A percentile compares a stretch with the other conserved stretches of the same genome.
Evolutionary conservation across 208 protist genomes (phyloP).

Genomic region (Angomonas ambiguus): DNA sequence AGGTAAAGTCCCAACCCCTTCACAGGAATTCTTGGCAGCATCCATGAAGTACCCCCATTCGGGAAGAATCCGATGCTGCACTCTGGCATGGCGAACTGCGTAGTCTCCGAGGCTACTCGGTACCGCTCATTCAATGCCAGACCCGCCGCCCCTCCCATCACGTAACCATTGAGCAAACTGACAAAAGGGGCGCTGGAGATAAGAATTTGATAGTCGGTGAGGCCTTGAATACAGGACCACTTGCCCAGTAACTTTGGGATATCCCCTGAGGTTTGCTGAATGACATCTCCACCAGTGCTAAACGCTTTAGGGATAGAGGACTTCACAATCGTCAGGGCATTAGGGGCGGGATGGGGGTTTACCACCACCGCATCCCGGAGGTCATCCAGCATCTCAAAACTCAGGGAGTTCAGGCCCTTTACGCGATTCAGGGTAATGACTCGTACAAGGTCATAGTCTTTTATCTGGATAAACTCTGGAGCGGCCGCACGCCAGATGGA

Average conservation of each 20-base stretch:
- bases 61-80: constrained; percentile 63
- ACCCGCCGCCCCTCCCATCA: constrained; percentile 74
- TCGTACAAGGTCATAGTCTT: constrained; percentile 27
- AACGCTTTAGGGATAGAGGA: constrained; percentile 23
- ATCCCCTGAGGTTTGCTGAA: constrained; percentile 19
- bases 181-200: constrained; percentile 23
- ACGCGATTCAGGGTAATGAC: constrained; percentile 33
- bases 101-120: constrained; percentile 57
- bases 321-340: constrained; percentile 15
- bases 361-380: constrained; percentile 17
- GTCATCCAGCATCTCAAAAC: constrained; percentile 23
- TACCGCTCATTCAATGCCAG: constrained; percentile 50
- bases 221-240: constrained; percentile 54
- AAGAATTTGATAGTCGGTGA: constrained; percentile 53
- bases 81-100: constrained; percentile 83
- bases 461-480: constrained; percentile 8
- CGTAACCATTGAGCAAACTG: constrained; percentile 56
- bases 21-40: constrained; percentile 30
- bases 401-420: constrained; percentile 31
- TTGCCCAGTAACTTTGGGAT: constrained; percentile 13
- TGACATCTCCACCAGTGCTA: constrained; percentile 50
- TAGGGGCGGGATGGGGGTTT: constrained; percentile 12
- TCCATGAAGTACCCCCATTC: constrained; percentile 52
- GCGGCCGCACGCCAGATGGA: not conserved
- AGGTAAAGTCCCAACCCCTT: constrained; percentile 51